phyloP scores from a whole-genome alignment of 2,329 filamentous ascomycete species.

The Dryadomyces sulphureus region DNA sequence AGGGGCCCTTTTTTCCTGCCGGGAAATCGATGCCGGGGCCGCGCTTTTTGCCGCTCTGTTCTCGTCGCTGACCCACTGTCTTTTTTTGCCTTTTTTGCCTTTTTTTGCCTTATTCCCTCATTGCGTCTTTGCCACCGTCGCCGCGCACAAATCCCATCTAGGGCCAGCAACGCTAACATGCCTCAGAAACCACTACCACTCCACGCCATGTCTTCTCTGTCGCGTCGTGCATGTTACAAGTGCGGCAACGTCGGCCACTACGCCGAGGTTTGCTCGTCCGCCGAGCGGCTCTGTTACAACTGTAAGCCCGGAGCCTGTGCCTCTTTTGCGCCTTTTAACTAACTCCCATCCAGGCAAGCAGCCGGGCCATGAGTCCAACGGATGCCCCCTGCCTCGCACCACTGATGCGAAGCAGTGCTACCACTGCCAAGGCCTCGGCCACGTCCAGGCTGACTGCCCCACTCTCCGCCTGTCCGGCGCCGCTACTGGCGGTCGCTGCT shows the following conservation, averaged over 20 bases:
- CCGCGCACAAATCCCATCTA: not conserved
- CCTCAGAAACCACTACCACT: slow-evolving; percentile 6
- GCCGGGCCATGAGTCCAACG: slow-evolving; percentile 90
- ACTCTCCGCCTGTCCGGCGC: slow-evolving; percentile 82
- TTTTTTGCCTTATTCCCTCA: not conserved
- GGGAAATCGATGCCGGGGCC: not conserved
- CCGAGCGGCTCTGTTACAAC: slow-evolving; percentile 98
- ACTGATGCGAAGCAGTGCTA: slow-evolving; percentile 99
- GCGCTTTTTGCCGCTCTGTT: not conserved
- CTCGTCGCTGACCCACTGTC: not conserved
- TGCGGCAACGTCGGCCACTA: slow-evolving; percentile 72
- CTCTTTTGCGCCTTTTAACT: no score
- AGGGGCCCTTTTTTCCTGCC: not conserved
- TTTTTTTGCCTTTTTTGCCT: not conserved
- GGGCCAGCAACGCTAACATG: not conserved
- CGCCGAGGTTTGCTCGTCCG: slow-evolving; percentile 87
- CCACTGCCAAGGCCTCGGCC: slow-evolving; percentile 95
- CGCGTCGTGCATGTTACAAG: slow-evolving; percentile 72
- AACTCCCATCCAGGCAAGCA: slow-evolving; percentile 50
- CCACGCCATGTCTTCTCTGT: slow-evolving; percentile 58
- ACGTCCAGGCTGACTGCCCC: slow-evolving; percentile 97
- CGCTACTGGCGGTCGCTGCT: slow-evolving; percentile 76
- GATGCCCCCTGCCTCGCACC: slow-evolving; percentile 88
- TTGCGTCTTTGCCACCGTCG: not conserved
- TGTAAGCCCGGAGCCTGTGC: slow-evolving; percentile 47